phyloP scores from a whole-genome alignment of 2,329 filamentous ascomycete genomes.

The Hypoxylon sp. region DNA sequence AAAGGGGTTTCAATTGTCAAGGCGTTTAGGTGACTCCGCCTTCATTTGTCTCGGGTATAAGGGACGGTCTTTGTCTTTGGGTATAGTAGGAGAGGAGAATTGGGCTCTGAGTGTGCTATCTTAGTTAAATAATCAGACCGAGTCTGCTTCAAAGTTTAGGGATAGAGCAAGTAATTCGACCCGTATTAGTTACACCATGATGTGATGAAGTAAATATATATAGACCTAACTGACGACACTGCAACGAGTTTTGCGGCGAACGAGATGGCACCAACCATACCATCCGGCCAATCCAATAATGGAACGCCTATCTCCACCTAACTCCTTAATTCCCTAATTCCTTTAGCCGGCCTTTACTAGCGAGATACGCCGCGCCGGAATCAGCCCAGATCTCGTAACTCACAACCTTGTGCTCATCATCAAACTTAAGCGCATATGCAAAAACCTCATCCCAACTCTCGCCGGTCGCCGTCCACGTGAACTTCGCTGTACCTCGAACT shows the following conservation, averaged over 20 bases:
- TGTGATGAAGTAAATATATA: too few species aligned
- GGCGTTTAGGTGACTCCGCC: neutral
- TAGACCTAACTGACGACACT: too few species aligned
- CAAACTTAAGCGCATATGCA: constrained; percentile 55
- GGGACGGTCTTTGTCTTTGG: neutral
- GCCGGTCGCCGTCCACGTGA: constrained; percentile 54
- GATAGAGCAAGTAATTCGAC: neutral
- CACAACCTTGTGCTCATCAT: constrained; percentile 48
- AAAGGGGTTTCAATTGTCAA: neutral
- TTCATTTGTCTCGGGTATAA: neutral
- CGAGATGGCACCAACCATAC: too few species aligned
- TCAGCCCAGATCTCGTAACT: constrained; percentile 59
- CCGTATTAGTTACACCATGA: neutral
- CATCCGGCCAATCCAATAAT: neutral
- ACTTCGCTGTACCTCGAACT: constrained; percentile 53
- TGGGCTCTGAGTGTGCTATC: neutral
- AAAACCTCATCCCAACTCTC: constrained; percentile 58
- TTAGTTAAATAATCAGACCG: neutral
- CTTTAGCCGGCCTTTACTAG: constrained; percentile 72
- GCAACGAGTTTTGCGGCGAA: too few species aligned
- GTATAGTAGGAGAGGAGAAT: neutral
- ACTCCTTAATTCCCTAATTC: constrained; percentile 3
- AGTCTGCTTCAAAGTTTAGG: neutral
- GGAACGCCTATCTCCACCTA: too few species aligned
- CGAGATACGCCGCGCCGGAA: constrained; percentile 59